Evolutionary conservation across 805 yeast genomes (phyloP).

Genomic region (Barnettozyma populi): DNA sequence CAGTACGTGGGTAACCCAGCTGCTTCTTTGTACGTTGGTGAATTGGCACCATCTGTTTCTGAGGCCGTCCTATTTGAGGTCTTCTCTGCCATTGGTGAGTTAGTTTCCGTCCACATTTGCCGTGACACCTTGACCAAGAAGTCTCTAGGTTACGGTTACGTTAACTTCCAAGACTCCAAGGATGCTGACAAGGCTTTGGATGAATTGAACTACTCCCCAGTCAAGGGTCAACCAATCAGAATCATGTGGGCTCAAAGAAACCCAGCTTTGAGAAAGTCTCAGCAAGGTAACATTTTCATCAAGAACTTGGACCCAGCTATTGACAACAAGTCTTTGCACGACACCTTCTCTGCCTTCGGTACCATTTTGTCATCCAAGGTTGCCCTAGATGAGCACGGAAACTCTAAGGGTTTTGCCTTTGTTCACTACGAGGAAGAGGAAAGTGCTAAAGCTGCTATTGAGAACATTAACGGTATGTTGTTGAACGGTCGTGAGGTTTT

Average conservation of each 20-base stretch:
- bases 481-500: conserved; percentile 93
- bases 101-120: conserved; percentile 95
- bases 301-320: conserved; percentile 97
- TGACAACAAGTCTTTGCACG: conserved; percentile 98
- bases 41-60: conserved; percentile 84
- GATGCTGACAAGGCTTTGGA: conserved; percentile 95
- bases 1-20: conserved; percentile 48
- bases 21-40: conserved; percentile 96
- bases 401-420: conserved; percentile 93
- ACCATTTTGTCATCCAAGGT: conserved; percentile 94
- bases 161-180: conserved; percentile 82
- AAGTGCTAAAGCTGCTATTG: conserved; percentile 92
- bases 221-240: conserved; percentile 96
- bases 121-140: conserved; percentile 97
- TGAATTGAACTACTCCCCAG: conserved; percentile 87
- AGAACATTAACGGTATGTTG: conserved; percentile 96
- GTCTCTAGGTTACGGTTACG: conserved; percentile 97
- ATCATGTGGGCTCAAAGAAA: conserved; percentile 99
- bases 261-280: conserved; percentile 90
- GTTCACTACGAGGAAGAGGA: conserved; percentile 93
- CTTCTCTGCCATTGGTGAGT: conserved; percentile 92
- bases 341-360: conserved; percentile 96
- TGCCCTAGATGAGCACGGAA: conserved; percentile 88
- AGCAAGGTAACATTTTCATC: conserved; percentile 95
- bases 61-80: conserved; percentile 94